Evolutionary conservation across 805 yeast species (phyloP).

Genomic region (Lachancea quebecensis): DNA sequence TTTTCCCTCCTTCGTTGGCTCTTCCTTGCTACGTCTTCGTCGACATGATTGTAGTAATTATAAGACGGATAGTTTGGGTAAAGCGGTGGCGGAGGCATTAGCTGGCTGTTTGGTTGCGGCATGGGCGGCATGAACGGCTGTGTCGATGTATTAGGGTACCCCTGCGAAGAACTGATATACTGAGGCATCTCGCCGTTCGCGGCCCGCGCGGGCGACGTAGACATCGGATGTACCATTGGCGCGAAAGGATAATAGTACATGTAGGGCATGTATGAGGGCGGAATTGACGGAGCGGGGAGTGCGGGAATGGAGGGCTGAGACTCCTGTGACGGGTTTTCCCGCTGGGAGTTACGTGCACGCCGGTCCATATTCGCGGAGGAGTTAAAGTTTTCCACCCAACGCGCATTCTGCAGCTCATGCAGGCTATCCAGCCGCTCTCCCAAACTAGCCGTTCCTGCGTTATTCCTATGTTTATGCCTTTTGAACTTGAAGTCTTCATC

Average conservation of each 20-base stretch:
- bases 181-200: slow-evolving; percentile 13
- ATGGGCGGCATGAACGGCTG: slow-evolving; percentile 25
- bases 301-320: not conserved
- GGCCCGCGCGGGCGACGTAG: slow-evolving; percentile 18
- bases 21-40: slow-evolving; percentile 4
- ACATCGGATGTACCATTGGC: slow-evolving; percentile 15
- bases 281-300: slow-evolving; percentile 6
- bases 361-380: slow-evolving; percentile 19
- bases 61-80: slow-evolving; percentile 16
- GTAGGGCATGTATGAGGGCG: slow-evolving; percentile 18
- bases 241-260: slow-evolving; percentile 24
- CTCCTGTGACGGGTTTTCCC: slow-evolving; percentile 4
- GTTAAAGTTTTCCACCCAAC: slow-evolving; percentile 30
- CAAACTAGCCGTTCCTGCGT: slow-evolving; percentile 22
- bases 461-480: slow-evolving; percentile 22
- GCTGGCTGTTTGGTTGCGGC: slow-evolving; percentile 12
- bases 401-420: slow-evolving; percentile 22
- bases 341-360: not conserved
- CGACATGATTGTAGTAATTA: slow-evolving; percentile 11
- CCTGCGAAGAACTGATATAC: slow-evolving; percentile 15
- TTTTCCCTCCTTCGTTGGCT: slow-evolving; percentile 13
- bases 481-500: slow-evolving; percentile 30
- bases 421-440: slow-evolving; percentile 28
- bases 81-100: slow-evolving; percentile 24
- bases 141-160: slow-evolving; percentile 23